A percentile compares a stretch with the other conserved stretches of the same genome.
Evolutionary conservation across 2,329 filamentous ascomycete species (phyloP).

Genomic region (Lecanicillium sp.): DNA sequence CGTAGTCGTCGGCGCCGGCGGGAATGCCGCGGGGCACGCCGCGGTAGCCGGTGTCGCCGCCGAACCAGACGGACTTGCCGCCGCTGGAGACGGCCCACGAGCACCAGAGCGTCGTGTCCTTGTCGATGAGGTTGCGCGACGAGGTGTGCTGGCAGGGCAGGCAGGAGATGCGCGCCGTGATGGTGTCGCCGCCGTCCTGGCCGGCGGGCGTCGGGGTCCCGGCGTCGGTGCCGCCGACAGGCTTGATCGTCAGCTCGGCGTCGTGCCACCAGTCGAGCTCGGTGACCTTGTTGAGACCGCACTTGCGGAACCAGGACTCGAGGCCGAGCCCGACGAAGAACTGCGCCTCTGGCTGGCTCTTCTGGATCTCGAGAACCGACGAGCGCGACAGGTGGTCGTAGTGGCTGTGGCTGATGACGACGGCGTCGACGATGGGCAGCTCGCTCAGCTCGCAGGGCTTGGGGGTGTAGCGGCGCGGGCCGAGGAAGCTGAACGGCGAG

Average conservation of each 20-base stretch:
- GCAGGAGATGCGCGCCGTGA: slow-evolving; percentile 68
- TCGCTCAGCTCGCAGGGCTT: slow-evolving; percentile 71
- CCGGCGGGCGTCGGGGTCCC: not conserved
- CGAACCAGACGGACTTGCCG: slow-evolving; percentile 79
- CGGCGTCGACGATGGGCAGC: slow-evolving; percentile 68
- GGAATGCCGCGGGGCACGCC: slow-evolving; percentile 58
- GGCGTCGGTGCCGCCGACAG: slow-evolving; percentile 19
- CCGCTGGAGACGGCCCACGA: slow-evolving; percentile 76
- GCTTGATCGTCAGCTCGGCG: slow-evolving; percentile 59
- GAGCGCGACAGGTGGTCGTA: slow-evolving; percentile 86
- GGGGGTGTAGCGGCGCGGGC: slow-evolving; percentile 72
- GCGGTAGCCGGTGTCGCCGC: slow-evolving; percentile 86
- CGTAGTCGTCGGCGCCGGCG: slow-evolving; percentile 62
- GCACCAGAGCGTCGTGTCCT: slow-evolving; percentile 74
- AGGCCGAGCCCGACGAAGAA: slow-evolving; percentile 86
- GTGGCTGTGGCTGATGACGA: slow-evolving; percentile 83
- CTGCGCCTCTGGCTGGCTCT: slow-evolving; percentile 68
- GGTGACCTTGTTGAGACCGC: slow-evolving; percentile 69
- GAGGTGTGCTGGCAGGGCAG: slow-evolving; percentile 81
- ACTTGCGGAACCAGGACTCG: slow-evolving; percentile 70
- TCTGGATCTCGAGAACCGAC: slow-evolving; percentile 64
- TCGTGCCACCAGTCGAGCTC: slow-evolving; percentile 97
- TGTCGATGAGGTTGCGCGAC: slow-evolving; percentile 62
- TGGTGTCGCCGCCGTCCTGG: slow-evolving; percentile 33
- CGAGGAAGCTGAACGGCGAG: slow-evolving; percentile 64